Evolutionary conservation across 139 green algal species (phyloP).

Genomic region (Trebouxia sp.): DNA sequence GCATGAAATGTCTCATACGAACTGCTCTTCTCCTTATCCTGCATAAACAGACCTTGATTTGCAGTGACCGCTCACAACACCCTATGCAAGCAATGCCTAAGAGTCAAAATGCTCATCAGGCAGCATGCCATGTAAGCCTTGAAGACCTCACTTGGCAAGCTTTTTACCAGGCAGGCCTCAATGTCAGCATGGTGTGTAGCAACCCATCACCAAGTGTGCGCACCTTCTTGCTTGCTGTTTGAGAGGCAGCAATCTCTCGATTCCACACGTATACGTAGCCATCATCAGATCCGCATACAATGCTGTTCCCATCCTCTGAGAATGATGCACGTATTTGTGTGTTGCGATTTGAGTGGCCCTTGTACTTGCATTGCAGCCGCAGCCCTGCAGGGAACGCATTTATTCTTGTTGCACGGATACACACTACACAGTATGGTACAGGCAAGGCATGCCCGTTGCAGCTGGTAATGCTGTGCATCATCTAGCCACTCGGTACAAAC

Average conservation of each 20-base stretch:
- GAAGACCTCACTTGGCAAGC: no score
- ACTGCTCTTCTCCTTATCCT: conserved; percentile 58
- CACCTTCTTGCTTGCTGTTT: conserved; percentile 30
- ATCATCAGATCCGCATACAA: conserved; percentile 80
- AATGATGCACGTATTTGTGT: conserved; percentile 72
- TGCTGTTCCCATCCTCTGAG: conserved; percentile 40
- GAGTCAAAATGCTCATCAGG: no score
- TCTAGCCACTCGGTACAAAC: no score
- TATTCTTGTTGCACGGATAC: no score
- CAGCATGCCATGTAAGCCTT: no score
- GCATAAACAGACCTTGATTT: neutral
- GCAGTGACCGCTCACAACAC: neutral
- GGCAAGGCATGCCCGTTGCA: no score
- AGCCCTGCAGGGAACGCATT: conserved; percentile 37
- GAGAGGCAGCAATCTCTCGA: neutral
- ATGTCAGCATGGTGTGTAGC: neutral
- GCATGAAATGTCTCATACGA: conserved; percentile 70
- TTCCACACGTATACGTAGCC: conserved; percentile 79
- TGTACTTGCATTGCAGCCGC: conserved; percentile 84
- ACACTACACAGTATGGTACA: no score
- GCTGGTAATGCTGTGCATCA: no score
- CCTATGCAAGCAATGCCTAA: neutral
- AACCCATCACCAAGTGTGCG: no score
- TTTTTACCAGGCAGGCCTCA: neutral
- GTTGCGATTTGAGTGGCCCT: conserved; percentile 79